These are phyloP conservation scores for Neurospora terricola DNA, from an alignment of 495 filamentous ascomycete species.

Conservation along the genomic window DNA sequence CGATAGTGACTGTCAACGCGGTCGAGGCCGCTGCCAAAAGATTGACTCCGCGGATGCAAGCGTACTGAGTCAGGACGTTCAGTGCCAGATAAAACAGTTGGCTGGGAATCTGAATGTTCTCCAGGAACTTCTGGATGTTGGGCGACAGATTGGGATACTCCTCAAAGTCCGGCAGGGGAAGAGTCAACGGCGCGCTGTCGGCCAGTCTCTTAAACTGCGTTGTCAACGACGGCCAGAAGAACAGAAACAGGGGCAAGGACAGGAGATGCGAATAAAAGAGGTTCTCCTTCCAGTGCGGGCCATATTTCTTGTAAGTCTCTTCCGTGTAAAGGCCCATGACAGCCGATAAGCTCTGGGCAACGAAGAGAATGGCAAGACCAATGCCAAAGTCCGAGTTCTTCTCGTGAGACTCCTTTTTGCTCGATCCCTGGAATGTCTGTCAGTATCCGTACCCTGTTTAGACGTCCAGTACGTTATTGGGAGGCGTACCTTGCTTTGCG, in stretches of 20 bases:
- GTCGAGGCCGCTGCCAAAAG: constrained; percentile 75
- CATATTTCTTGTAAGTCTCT: constrained; percentile 73
- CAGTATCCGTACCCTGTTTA: constrained; percentile 6
- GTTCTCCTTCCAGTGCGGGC: constrained; percentile 90
- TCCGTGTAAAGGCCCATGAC: constrained; percentile 94
- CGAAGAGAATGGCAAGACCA: constrained; percentile 72
- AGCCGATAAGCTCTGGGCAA: constrained; percentile 84
- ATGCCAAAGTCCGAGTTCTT: constrained; percentile 44
- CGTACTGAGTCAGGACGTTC: constrained; percentile 87
- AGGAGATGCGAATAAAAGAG: constrained; percentile 87
- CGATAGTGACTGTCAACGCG: constrained; percentile 89
- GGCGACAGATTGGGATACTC: constrained; percentile 18
- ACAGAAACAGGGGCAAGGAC: constrained; percentile 58
- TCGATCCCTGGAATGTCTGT: constrained; percentile 18
- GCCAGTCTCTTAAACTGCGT: constrained; percentile 42
- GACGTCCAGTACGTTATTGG: not conserved
- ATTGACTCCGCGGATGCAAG: constrained; percentile 92
- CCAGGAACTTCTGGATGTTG: constrained; percentile 21
- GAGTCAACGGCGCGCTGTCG: constrained; percentile 34
- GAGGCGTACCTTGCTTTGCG: constrained; percentile 59
- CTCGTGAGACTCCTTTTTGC: constrained; percentile 13
- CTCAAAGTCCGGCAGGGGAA: constrained; percentile 24
- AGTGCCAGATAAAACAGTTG: constrained; percentile 61
- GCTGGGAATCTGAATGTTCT: constrained; percentile 47
- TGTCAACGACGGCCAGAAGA: constrained; percentile 42